A percentile compares a stretch with the other conserved stretches of the same genome.
phyloP scores from a whole-genome alignment of 371 early-diverging fungal genomes.

The Lichtheimia ornata region DNA sequence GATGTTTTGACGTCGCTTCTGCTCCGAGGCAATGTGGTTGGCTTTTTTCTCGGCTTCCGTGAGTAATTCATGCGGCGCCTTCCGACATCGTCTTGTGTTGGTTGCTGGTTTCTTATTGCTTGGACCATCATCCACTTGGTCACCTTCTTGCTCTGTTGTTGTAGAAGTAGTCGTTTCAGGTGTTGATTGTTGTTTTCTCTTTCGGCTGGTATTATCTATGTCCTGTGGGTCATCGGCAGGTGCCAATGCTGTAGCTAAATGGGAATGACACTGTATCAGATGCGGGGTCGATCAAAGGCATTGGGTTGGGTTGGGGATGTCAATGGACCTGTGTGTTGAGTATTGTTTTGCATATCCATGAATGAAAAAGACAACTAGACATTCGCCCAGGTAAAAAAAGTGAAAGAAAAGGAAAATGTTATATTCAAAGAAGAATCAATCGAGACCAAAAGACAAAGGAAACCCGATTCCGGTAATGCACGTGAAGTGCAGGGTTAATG shows the following conservation, averaged over 20 bases:
- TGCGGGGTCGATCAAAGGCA: too few relatives aligned
- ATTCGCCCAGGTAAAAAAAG: too few relatives aligned
- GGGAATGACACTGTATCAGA: too few relatives aligned
- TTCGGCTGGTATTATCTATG: background rate
- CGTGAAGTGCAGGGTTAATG: background rate
- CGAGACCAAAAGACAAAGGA: too few relatives aligned
- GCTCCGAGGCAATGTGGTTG: slow-evolving; percentile 94
- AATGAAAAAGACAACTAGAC: too few relatives aligned
- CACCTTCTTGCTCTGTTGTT: background rate
- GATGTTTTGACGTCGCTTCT: slow-evolving; percentile 88
- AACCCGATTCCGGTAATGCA: background rate
- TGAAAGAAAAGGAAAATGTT: too few relatives aligned
- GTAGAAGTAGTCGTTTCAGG: background rate
- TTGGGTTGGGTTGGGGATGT: too few relatives aligned
- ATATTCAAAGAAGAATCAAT: too few relatives aligned
- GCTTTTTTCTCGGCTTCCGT: slow-evolving; percentile 93
- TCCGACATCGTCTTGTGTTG: slow-evolving; percentile 32
- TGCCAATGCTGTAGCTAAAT: too few relatives aligned
- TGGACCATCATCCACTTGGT: background rate
- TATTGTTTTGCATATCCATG: too few relatives aligned
- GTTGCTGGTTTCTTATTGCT: slow-evolving; percentile 3
- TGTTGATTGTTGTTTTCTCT: background rate
- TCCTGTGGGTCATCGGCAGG: too few relatives aligned
- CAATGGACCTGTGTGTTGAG: too few relatives aligned
- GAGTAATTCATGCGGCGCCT: slow-evolving; percentile 69